Conservation (phyloP, 495 filamentous ascomycete genomes). For the Tricharina praecox region DNA sequence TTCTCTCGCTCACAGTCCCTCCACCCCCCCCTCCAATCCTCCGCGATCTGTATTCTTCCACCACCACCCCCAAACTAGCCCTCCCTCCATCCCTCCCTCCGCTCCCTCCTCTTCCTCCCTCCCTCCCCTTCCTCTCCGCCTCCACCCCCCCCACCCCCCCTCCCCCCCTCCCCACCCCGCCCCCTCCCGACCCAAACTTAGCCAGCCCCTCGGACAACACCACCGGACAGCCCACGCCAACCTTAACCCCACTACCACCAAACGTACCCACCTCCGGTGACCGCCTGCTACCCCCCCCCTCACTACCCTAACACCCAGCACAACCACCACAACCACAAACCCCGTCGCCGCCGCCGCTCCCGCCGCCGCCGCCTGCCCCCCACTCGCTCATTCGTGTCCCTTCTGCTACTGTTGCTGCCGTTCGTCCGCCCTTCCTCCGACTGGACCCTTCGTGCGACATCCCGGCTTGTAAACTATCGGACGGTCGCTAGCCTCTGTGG, state of each 20-base stretch:
- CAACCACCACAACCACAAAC: not conserved
- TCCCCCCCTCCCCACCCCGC: conserved; percentile 11
- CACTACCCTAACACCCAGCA: not conserved
- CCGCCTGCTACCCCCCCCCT: not conserved
- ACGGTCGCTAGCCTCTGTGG: not conserved
- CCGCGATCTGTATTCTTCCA: conserved; percentile 9
- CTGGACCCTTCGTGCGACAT: too few species aligned
- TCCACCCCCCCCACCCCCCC: conserved; percentile 7
- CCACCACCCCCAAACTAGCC: too few species aligned
- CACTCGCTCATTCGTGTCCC: not conserved
- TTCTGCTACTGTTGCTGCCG: not conserved
- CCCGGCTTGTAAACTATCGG: not conserved
- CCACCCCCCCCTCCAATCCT: conserved; percentile 9
- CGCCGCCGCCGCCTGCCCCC: not conserved
- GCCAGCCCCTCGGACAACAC: not conserved
- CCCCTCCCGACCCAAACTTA: not conserved
- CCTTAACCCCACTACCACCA: not conserved
- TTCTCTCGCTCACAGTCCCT: conserved; percentile 8
- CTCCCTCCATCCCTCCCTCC: conserved; percentile 13
- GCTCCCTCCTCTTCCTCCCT: conserved; percentile 18
- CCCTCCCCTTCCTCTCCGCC: conserved; percentile 2
- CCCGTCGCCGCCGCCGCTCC: not conserved
- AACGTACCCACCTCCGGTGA: not conserved
- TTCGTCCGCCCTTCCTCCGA: too few species aligned
- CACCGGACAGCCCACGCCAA: not conserved